phyloP scores from a whole-genome alignment of 768 basidiomycete genomes.

The Lactarius evosmus region DNA sequence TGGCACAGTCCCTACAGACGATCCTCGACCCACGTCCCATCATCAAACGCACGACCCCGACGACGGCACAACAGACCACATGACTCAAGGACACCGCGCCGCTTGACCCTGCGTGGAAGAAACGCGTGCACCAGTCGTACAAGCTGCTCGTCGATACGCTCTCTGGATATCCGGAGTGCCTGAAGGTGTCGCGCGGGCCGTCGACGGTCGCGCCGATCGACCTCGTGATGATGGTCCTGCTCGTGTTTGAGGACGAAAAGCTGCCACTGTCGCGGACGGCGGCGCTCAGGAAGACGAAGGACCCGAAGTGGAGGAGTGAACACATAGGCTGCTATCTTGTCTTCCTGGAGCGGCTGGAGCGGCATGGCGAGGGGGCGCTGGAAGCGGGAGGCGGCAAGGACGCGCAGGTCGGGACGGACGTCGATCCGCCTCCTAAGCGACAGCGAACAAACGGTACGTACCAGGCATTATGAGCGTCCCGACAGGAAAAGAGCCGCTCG shows the following conservation, averaged over 20 bases:
- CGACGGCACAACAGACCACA: no score
- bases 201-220: slow-evolving; percentile 24
- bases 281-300: slow-evolving; percentile 16
- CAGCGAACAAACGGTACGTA: no score
- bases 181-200: slow-evolving; percentile 21
- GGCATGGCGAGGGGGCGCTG: slow-evolving; percentile 5
- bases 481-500: no score
- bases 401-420: neutral
- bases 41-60: no score
- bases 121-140: no score
- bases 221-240: no score
- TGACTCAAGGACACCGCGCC: slow-evolving; percentile 40
- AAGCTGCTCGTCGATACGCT: slow-evolving; percentile 18
- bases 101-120: slow-evolving; percentile 10
- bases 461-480: no score
- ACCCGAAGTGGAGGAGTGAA: slow-evolving; percentile 18
- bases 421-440: no score
- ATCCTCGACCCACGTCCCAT: no score
- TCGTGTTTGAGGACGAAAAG: slow-evolving; percentile 18
- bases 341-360: slow-evolving; percentile 13
- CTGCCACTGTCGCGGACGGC: slow-evolving; percentile 12
- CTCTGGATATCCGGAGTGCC: slow-evolving; percentile 1
- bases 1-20: no score
- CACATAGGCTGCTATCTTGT: slow-evolving; percentile 11
- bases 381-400: neutral